phyloP scores from a whole-genome alignment of 176 grass and related monocot species.

The Olyra latifolia region DNA sequence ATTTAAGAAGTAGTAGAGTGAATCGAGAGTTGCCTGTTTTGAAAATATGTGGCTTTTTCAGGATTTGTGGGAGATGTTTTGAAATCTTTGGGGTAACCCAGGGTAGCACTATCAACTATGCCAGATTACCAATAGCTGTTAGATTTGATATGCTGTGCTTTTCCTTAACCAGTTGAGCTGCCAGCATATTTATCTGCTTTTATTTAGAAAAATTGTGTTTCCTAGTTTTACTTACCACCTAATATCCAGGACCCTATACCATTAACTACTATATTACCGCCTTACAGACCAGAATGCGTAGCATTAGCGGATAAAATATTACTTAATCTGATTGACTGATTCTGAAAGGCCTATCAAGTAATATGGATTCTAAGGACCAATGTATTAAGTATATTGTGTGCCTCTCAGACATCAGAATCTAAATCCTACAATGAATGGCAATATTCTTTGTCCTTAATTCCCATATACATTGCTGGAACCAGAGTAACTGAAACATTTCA shows the following conservation, averaged over 20 bases:
- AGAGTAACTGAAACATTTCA: constrained; percentile 28
- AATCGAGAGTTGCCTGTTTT: not conserved
- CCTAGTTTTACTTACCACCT: constrained; percentile 2
- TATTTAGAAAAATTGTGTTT: constrained; percentile 11
- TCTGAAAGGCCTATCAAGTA: not conserved
- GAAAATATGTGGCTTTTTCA: constrained; percentile 5
- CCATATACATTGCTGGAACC: not conserved
- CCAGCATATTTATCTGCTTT: constrained; percentile 3
- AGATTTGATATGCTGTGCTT: not conserved
- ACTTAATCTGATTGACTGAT: constrained; percentile 4
- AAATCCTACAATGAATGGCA: not conserved
- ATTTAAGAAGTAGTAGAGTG: not conserved
- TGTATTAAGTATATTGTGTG: too few relatives aligned
- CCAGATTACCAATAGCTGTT: not conserved
- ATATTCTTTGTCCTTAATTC: not conserved
- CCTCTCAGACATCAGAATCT: not conserved
- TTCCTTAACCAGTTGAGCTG: constrained; percentile 26
- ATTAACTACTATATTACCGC: not conserved
- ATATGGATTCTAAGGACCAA: constrained; percentile 3
- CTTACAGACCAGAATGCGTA: constrained; percentile 1
- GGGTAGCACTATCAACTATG: not conserved
- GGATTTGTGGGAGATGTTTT: not conserved
- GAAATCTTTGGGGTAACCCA: not conserved
- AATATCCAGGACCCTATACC: not conserved
- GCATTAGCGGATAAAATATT: not conserved